Conservation (phyloP, 371 early-diverging fungal species). For the Rhizopus stolonifer region DNA sequence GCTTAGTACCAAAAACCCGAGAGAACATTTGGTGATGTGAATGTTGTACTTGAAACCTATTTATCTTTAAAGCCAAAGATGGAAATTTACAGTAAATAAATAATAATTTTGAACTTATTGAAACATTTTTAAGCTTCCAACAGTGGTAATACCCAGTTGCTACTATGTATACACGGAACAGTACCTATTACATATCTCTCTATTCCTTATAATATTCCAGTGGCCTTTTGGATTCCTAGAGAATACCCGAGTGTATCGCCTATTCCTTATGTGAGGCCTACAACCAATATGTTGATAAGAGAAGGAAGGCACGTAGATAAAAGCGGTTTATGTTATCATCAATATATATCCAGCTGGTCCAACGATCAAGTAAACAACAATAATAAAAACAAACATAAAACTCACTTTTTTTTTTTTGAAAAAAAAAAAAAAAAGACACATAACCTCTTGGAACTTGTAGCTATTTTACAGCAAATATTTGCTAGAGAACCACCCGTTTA, state of each 20-base stretch:
- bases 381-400: neutral
- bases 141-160: constrained; percentile 67
- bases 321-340: constrained; percentile 81
- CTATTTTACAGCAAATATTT: constrained; percentile 72
- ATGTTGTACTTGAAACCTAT: constrained; percentile 64
- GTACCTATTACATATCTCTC: constrained; percentile 82
- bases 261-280: constrained; percentile 84
- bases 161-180: constrained; percentile 84
- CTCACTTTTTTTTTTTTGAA: neutral
- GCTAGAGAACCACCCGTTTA: constrained; percentile 74
- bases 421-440: constrained; percentile 42
- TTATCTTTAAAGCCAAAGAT: constrained; percentile 68
- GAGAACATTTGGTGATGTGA: constrained; percentile 69
- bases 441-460: constrained; percentile 62
- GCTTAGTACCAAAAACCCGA: constrained; percentile 66
- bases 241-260: constrained; percentile 83
- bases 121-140: constrained; percentile 57
- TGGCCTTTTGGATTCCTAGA: constrained; percentile 85
- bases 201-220: constrained; percentile 89
- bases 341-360: constrained; percentile 67
- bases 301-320: constrained; percentile 82
- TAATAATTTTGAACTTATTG: neutral
- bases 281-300: constrained; percentile 82
- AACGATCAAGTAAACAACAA: constrained; percentile 33
- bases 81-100: constrained; percentile 65